Evolutionary conservation across 345 rosid species (phyloP), one percentile per base, ranked within the genome.

Genomic region (Pugionium dolabratum): DNA sequence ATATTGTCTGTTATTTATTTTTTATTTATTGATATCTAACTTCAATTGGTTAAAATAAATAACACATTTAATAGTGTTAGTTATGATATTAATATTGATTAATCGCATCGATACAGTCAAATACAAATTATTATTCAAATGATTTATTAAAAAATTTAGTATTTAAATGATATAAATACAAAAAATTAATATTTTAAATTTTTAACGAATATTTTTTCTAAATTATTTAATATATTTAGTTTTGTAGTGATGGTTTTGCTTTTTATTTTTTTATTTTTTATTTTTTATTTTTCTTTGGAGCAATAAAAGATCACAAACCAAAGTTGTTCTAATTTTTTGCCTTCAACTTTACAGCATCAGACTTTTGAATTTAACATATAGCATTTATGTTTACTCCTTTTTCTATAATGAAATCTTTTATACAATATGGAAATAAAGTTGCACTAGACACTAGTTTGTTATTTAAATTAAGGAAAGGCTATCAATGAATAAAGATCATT

Each of bases 331-430:
- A 29, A 18, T 72, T 65, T 71, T 72, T 33, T 51, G 55, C 25
- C 60, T 75, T 46, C 57, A 27, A 18, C 83, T 83, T 83, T 83
- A 75, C 83, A 80, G 69, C 42, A 67, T 76, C 76, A 72, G 60
- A 51, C 41, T 50, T 72, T 72, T 58, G 61, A 72, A 57, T 72
- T 57, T 64, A 63, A 71, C 59, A 71, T 39, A 63, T 48, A 71
- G 59, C 64, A 56, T 70, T 62, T 46, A 62, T 41, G 75, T 54
- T 70, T 62, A 54, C 57, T 37, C 44, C 56, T 62, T 47, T 61
- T 62, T 34, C 2, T 30, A 40, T 32, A 41, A 50, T 41, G 73
- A 31, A 31, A 33, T 69, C 45, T 69, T 69, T 59, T 59, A 59
- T 59, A 69, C 59, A 50, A 43, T 18, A 18, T 41, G 1, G 59